These are phyloP conservation scores for Zygosaccharomyces siamensis DNA, from an alignment of 805 yeast species.

Conservation along the genomic window DNA sequence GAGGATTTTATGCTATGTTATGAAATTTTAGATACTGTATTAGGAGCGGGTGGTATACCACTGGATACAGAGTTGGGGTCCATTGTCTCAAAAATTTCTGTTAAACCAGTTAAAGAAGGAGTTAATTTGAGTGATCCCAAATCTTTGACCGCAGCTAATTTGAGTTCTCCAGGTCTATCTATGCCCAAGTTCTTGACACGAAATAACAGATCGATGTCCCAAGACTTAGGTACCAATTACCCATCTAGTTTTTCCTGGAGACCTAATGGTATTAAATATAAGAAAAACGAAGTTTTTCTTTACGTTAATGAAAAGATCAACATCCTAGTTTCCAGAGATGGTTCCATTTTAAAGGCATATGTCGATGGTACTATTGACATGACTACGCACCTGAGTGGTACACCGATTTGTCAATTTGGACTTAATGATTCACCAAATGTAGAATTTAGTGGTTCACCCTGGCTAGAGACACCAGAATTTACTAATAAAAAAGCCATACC, in stretches of 20 bases:
- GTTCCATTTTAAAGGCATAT: constrained; percentile 59
- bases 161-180: constrained; percentile 8
- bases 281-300: constrained; percentile 74
- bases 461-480: constrained; percentile 22
- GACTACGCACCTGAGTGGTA: constrained; percentile 70
- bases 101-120: constrained; percentile 18
- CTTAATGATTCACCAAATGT: constrained; percentile 50
- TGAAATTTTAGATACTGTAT: constrained; percentile 70
- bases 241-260: constrained; percentile 63
- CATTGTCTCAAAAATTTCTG: constrained; percentile 23
- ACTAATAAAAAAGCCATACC: constrained; percentile 31
- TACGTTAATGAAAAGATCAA: constrained; percentile 73
- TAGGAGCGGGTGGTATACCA: constrained; percentile 35
- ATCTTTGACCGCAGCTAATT: neutral
- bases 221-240: constrained; percentile 17
- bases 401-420: constrained; percentile 80
- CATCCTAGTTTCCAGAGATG: constrained; percentile 60
- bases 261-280: constrained; percentile 60
- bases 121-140: constrained; percentile 6
- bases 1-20: constrained; percentile 65
- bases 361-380: constrained; percentile 73
- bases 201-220: constrained; percentile 14
- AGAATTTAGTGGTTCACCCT: constrained; percentile 14
- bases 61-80: constrained; percentile 26
- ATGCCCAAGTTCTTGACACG: constrained; percentile 22